phyloP scores from a whole-genome alignment of 2,329 filamentous ascomycete genomes.

The Plectosphaerella cucumerina region DNA sequence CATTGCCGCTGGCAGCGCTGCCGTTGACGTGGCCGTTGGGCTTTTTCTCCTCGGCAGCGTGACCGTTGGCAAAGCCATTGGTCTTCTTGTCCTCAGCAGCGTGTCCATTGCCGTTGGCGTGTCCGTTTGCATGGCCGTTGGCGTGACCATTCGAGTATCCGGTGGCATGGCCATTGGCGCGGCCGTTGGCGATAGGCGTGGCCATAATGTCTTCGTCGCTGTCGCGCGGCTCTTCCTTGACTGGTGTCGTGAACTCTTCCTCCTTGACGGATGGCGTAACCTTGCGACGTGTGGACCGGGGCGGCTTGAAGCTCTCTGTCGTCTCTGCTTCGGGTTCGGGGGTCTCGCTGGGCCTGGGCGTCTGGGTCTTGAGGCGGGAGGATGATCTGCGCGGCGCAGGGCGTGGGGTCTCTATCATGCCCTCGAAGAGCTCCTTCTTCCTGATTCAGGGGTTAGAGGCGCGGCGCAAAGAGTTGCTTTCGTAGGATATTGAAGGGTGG shows the following conservation, averaged over 20 bases:
- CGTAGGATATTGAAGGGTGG: not conserved
- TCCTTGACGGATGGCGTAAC: slow-evolving; percentile 45
- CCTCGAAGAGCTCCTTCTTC: slow-evolving; percentile 58
- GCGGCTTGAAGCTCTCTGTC: slow-evolving; percentile 4
- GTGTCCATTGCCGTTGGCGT: slow-evolving; percentile 20
- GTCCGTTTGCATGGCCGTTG: slow-evolving; percentile 26
- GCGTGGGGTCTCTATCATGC: slow-evolving; percentile 55
- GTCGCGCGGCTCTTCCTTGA: slow-evolving; percentile 42
- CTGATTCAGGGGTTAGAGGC: slow-evolving; percentile 25
- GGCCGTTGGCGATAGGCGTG: slow-evolving; percentile 22
- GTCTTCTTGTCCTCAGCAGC: slow-evolving; percentile 22
- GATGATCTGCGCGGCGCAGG: slow-evolving; percentile 27
- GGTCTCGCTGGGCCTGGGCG: slow-evolving; percentile 34
- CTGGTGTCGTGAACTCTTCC: slow-evolving; percentile 43
- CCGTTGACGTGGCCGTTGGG: not conserved
- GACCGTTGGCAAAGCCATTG: slow-evolving; percentile 11
- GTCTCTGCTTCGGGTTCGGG: slow-evolving; percentile 22
- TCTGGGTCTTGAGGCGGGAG: slow-evolving; percentile 46
- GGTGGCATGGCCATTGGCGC: slow-evolving; percentile 16
- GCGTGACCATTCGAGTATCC: slow-evolving; percentile 13
- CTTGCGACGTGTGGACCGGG: slow-evolving; percentile 32
- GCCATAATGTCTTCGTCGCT: slow-evolving; percentile 31
- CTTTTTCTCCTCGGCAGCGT: slow-evolving; percentile 11
- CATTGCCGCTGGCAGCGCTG: not conserved
- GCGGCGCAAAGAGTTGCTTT: not conserved